Evolutionary conservation across 2,329 filamentous ascomycete species (phyloP).

Genomic region (Clonostachys rosea): DNA sequence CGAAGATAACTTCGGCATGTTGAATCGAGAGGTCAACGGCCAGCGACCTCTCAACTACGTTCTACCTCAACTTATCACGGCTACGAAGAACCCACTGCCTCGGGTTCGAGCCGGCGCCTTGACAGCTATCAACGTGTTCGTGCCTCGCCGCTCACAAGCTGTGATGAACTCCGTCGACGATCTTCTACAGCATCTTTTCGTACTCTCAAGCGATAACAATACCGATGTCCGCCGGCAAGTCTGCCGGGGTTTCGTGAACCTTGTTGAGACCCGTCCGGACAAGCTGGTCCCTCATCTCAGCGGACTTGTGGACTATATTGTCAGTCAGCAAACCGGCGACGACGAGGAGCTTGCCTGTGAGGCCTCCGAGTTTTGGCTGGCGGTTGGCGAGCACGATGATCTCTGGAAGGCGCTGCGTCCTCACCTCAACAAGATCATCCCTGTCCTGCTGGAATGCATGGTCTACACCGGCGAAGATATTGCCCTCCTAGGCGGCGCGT

Average conservation of each 20-base stretch:
- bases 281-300: slow-evolving; percentile 85
- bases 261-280: slow-evolving; percentile 86
- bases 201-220: slow-evolving; percentile 70
- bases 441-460: slow-evolving; percentile 90
- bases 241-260: slow-evolving; percentile 85
- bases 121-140: slow-evolving; percentile 86
- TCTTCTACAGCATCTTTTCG: slow-evolving; percentile 78
- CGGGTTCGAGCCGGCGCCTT: slow-evolving; percentile 79
- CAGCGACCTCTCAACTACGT: slow-evolving; percentile 84
- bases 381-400: slow-evolving; percentile 80
- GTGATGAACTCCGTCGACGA: slow-evolving; percentile 76
- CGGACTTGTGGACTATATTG: slow-evolving; percentile 88
- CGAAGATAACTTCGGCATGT: slow-evolving; percentile 84
- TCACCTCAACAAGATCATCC: slow-evolving; percentile 79
- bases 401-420: slow-evolving; percentile 73
- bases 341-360: slow-evolving; percentile 90
- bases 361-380: slow-evolving; percentile 96
- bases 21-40: slow-evolving; percentile 84
- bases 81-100: slow-evolving; percentile 70
- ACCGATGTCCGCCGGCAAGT: slow-evolving; percentile 87
- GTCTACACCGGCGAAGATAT: slow-evolving; percentile 95
- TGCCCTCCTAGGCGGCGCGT: slow-evolving; percentile 74
- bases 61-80: slow-evolving; percentile 85
- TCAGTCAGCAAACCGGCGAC: slow-evolving; percentile 80
- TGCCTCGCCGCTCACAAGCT: slow-evolving; percentile 77